Conservation (phyloP, 768 basidiomycete genomes). For the Phlebiopsis gigantea region DNA sequence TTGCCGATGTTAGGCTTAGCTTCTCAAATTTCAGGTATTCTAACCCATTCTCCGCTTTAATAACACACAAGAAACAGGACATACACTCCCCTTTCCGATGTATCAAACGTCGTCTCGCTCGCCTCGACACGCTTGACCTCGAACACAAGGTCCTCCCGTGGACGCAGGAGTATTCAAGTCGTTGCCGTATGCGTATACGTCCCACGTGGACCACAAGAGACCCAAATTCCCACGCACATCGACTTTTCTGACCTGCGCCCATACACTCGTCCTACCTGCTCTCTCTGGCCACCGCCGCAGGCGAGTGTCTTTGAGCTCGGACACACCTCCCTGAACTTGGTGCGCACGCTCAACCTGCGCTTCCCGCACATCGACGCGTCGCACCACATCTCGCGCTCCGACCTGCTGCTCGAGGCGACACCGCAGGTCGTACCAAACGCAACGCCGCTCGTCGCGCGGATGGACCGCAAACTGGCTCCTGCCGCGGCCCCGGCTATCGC, state of each 20-base stretch:
- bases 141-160: slow-evolving; percentile 92
- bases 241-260: slow-evolving; percentile 97
- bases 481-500: slow-evolving; percentile 85
- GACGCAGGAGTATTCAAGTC: slow-evolving; percentile 87
- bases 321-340: slow-evolving; percentile 90
- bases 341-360: slow-evolving; percentile 79
- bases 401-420: slow-evolving; percentile 89
- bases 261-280: slow-evolving; percentile 53
- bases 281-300: too few species aligned
- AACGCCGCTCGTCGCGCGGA: slow-evolving; percentile 86
- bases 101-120: slow-evolving; percentile 76
- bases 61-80: slow-evolving; percentile 75
- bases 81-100: slow-evolving; percentile 71
- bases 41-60: slow-evolving; percentile 43
- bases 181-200: slow-evolving; percentile 95
- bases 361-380: slow-evolving; percentile 92
- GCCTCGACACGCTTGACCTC: slow-evolving; percentile 90
- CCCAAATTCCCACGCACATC: slow-evolving; percentile 92
- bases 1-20: too few species aligned
- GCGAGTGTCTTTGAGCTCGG: slow-evolving; percentile 98
- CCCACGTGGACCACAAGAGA: slow-evolving; percentile 87
- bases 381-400: slow-evolving; percentile 94
- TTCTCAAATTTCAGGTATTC: not conserved
- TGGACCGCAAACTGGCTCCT: slow-evolving; percentile 98
- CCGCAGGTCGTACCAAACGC: slow-evolving; percentile 90